A percentile compares a stretch with the other conserved stretches of the same genome.
Evolutionary conservation across 148 eudicot species (phyloP).

Genomic region (Camellia lanceoleosa): DNA sequence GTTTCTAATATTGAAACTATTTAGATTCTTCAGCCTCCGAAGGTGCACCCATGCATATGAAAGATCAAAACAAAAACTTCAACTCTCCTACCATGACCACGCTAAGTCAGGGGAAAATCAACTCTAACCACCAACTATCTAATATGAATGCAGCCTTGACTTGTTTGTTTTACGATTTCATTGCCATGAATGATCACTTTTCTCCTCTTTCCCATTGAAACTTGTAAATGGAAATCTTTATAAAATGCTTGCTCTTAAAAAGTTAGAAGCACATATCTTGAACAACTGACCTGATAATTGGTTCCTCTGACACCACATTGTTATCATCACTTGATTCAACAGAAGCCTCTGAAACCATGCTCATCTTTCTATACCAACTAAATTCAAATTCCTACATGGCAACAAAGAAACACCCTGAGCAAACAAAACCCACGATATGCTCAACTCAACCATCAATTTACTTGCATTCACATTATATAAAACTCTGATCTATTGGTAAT

Average conservation of each 20-base stretch:
- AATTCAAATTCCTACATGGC: neutral
- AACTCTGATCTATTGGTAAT: neutral
- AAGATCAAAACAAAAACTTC: too few species aligned
- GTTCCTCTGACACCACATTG: constrained; percentile 2
- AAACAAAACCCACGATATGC: neutral
- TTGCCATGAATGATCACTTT: neutral
- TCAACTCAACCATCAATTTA: too few species aligned
- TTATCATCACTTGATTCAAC: neutral
- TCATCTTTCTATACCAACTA: neutral
- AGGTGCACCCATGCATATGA: too few species aligned
- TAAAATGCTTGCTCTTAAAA: neutral
- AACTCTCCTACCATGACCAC: too few species aligned
- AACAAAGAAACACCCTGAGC: neutral
- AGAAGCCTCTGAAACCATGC: constrained; percentile 9
- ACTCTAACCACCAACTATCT: too few species aligned
- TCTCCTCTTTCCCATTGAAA: neutral
- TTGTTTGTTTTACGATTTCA: neutral
- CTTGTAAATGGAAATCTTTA: neutral
- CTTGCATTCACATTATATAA: too few species aligned
- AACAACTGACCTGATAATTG: constrained; percentile 15
- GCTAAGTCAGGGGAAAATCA: too few species aligned
- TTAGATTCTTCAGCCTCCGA: too few species aligned
- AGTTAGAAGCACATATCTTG: neutral
- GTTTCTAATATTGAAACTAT: too few species aligned
- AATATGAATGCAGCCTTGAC: too few species aligned